phyloP scores from a whole-genome alignment of 192 early-diverging fungal species.

The Coemansia sp. region DNA sequence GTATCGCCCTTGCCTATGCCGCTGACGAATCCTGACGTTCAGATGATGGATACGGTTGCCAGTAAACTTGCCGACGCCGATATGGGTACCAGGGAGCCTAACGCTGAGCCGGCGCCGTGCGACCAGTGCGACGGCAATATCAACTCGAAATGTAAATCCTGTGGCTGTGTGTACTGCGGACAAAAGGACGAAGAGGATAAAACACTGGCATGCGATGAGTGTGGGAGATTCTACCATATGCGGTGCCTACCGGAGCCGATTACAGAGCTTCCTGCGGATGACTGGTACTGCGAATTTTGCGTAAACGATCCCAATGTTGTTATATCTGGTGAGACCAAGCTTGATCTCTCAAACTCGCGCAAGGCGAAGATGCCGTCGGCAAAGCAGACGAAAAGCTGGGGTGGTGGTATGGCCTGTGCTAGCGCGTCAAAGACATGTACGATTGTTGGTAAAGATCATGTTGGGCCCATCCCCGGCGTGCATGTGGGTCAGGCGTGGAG shows the following conservation, averaged over 20 bases:
- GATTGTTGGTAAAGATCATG: conserved; percentile 52
- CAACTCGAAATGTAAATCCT: conserved; percentile 43
- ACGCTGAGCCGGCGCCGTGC: conserved; percentile 25
- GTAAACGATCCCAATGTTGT: conserved; percentile 54
- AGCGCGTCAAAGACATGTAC: conserved; percentile 49
- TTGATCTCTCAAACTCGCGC: conserved; percentile 49
- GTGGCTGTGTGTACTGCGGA: conserved; percentile 61
- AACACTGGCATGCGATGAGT: conserved; percentile 66
- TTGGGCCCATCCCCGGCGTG: conserved; percentile 65
- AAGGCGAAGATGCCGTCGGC: conserved; percentile 61
- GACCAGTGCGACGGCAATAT: conserved; percentile 37
- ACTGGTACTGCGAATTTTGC: conserved; percentile 61
- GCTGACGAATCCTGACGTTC: not conserved
- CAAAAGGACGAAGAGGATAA: conserved; percentile 61
- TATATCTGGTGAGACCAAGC: conserved; percentile 49
- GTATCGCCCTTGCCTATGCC: not conserved
- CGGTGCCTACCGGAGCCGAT: conserved; percentile 55
- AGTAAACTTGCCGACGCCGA: not conserved
- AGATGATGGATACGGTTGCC: not conserved
- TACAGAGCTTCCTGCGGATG: conserved; percentile 44
- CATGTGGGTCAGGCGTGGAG: conserved; percentile 63
- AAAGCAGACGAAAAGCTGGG: conserved; percentile 60
- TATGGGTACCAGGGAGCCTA: not conserved
- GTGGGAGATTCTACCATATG: conserved; percentile 62
- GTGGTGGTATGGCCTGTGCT: conserved; percentile 62